Evolutionary conservation across 2,329 filamentous ascomycete species (phyloP), one percentile per base, ranked within the genome.

Genomic region (Nemania sp.): DNA sequence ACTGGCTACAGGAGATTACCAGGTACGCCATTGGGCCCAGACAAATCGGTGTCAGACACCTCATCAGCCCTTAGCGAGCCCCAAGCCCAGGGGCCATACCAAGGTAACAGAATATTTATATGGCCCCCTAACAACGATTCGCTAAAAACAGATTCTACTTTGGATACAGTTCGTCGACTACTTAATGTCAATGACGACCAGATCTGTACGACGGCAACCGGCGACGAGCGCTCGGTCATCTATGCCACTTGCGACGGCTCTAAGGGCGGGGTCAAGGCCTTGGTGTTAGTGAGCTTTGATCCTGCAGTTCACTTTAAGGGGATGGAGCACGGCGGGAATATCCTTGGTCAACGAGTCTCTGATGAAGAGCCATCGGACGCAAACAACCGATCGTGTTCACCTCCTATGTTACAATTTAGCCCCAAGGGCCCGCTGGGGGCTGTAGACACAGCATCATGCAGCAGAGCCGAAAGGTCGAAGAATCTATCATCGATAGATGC

Each of bases 1-100:
- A 79, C 86, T 10, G 84, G 84, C 2, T 80, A 83, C 32, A 80
- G 86, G 47, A 79, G 76, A 18, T 71, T 78, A 26, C 76, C 81
- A 7, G 26, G 55, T 3, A 29, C 45, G 8, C 41, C 24, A 10
- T 29, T 22, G 11, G 38, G 22, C 26, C 15, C 22, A 53, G 26
- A 26, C 27, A 3, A 57, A 2, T 13, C 22, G 11, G 3, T 49
- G n/a, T 32, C 22, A 13, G 41, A 41, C 51, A 13, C 35, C 15
- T 32, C 27, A 20, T 27, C 32, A 11, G 15, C 27, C 22, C 4
- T n/a, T 11, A 63, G 49, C 4, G 27, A 59, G 35, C 26, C 47
- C 15, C 15, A 56, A 45, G 47, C 41, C 13, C 43, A 20, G 15
- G 49, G 69, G 49, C 67, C 56, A n/a, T 73, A 73, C 15, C 62